A percentile compares a stretch with the other conserved stretches of the same genome.
phyloP scores from a whole-genome alignment of 805 yeast species.

The Starmerella powellii region DNA sequence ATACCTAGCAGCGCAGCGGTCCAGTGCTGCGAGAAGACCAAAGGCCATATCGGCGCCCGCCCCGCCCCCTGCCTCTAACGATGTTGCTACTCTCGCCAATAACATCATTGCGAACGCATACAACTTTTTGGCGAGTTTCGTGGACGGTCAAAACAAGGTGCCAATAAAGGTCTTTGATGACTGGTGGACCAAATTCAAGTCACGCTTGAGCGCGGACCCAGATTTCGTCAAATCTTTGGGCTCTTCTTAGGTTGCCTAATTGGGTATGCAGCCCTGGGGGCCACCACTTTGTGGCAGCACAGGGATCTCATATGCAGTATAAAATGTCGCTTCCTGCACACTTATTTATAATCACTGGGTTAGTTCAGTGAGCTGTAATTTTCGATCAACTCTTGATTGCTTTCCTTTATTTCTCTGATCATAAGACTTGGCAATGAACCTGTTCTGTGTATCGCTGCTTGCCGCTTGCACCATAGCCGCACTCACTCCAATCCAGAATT shows the following conservation, averaged over 20 bases:
- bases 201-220: constrained; percentile 67
- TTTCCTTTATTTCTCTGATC: too few species aligned
- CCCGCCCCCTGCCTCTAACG: constrained; percentile 31
- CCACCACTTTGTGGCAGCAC: too few species aligned
- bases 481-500: not conserved
- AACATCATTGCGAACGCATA: constrained; percentile 87
- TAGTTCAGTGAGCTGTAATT: too few species aligned
- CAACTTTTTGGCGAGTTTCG: constrained; percentile 78
- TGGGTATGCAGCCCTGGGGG: not conserved
- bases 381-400: too few species aligned
- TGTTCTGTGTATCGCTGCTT: too few species aligned
- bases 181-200: constrained; percentile 88
- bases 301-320: not conserved
- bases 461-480: not conserved
- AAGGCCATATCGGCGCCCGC: constrained; percentile 18
- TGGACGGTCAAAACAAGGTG: constrained; percentile 67
- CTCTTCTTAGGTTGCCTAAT: not conserved
- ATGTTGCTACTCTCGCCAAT: constrained; percentile 58
- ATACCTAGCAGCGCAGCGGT: constrained; percentile 32
- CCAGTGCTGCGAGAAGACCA: constrained; percentile 8
- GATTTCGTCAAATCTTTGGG: constrained; percentile 49
- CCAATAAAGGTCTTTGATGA: constrained; percentile 77
- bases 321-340: too few species aligned
- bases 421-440: too few species aligned
- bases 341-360: too few species aligned